A percentile compares a stretch with the other conserved stretches of the same genome.
phyloP scores from a whole-genome alignment of 2,329 filamentous ascomycete genomes.

The Bisporella sp. region DNA sequence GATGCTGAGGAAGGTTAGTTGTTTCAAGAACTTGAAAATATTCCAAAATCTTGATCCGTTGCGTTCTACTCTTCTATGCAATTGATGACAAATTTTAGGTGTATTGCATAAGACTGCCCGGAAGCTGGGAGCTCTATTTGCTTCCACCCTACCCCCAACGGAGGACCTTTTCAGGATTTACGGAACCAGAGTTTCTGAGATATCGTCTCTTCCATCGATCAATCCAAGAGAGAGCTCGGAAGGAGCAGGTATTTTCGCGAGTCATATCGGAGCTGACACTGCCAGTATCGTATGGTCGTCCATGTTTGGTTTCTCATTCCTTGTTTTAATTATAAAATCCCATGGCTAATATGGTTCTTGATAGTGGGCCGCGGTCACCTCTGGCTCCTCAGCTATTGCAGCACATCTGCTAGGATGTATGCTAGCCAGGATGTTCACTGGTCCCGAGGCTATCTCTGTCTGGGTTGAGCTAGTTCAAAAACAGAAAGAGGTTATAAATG shows the following conservation, averaged over 20 bases:
- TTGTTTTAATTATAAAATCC: too few species aligned
- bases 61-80: too few species aligned
- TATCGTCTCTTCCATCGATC: not conserved
- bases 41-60: too few species aligned
- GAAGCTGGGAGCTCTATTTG: conserved; percentile 29
- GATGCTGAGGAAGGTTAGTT: conserved; percentile 30
- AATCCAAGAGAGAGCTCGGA: not conserved
- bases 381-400: not conserved
- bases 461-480: conserved; percentile 24
- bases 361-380: conserved; percentile 1
- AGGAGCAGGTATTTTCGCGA: not conserved
- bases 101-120: conserved; percentile 29
- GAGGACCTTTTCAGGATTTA: conserved; percentile 10
- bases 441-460: conserved; percentile 22
- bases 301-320: too few species aligned
- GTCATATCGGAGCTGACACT: not conserved
- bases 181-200: conserved; percentile 1
- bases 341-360: too few species aligned
- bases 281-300: not conserved
- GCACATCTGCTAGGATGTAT: conserved; percentile 17
- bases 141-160: conserved; percentile 29
- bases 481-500: conserved; percentile 11
- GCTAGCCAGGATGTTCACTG: conserved; percentile 21
- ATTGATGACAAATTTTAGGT: too few species aligned
- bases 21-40: too few species aligned